phyloP scores from a whole-genome alignment of 139 green algal species.

The Pycnococcus provasolii region DNA sequence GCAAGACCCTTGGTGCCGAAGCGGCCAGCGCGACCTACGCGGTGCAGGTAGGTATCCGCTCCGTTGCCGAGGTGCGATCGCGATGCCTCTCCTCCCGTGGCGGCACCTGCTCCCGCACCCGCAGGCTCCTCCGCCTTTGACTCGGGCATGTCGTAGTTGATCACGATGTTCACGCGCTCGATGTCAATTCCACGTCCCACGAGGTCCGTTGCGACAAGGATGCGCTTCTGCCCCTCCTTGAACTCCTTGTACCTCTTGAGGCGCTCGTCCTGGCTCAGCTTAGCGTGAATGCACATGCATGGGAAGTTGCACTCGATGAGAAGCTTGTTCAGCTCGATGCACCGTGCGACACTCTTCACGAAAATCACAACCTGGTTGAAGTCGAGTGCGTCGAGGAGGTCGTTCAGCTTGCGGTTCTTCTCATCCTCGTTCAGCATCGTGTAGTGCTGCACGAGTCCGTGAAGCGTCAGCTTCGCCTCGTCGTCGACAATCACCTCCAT shows the following conservation, averaged over 20 bases:
- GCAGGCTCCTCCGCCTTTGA: constrained; percentile 40
- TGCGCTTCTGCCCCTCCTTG: constrained; percentile 91
- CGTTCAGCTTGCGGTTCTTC: constrained; percentile 98
- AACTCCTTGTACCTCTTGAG: constrained; percentile 81
- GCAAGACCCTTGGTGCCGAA: constrained; percentile 98
- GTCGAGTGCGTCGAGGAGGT: constrained; percentile 94
- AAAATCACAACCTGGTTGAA: constrained; percentile 94
- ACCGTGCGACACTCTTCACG: constrained; percentile 37
- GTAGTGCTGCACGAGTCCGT: constrained; percentile 99
- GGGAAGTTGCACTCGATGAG: constrained; percentile 98
- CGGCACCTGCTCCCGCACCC: no score
- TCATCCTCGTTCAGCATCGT: constrained; percentile 90
- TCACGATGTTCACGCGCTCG: constrained; percentile 99
- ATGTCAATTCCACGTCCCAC: constrained; percentile 96
- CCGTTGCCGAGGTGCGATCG: constrained; percentile 60
- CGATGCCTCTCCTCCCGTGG: no score
- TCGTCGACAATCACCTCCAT: constrained; percentile 90
- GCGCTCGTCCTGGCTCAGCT: constrained; percentile 75
- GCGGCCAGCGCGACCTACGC: constrained; percentile 84
- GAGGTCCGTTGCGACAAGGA: constrained; percentile 97
- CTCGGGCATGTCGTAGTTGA: constrained; percentile 99
- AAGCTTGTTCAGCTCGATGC: constrained; percentile 77
- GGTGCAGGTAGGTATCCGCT: constrained; percentile 97
- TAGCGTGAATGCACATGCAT: constrained; percentile 77
- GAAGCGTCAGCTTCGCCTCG: constrained; percentile 97